Evolutionary conservation across 495 filamentous ascomycete genomes (phyloP), one percentile per base, ranked within the genome.

Genomic region (Podospora australis): DNA sequence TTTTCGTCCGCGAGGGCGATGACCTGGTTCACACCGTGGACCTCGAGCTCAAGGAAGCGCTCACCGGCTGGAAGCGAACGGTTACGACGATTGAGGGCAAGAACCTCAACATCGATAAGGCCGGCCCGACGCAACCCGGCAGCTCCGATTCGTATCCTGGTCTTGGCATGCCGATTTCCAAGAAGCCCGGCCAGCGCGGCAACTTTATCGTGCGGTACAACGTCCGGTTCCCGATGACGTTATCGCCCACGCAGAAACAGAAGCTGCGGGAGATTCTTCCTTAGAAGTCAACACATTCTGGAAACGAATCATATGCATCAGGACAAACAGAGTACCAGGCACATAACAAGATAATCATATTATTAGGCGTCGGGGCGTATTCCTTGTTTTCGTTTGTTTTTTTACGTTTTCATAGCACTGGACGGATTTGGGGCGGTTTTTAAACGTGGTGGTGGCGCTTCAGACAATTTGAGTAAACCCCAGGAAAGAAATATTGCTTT

Each of bases 31-130:
- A 81, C 45, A 83, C 76, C 1, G 72, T 97, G 56, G 82, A 90
- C 2, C 68, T 98, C 10, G 81, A 81, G 29, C 78, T 98, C n/a
- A 96, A 96, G 62, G 92, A 97, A 70, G 88, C 92, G n/a, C 71
- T 98, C 19, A 95, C 90, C 0, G 92, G 92, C 46, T 98, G 92
- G 92, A 79, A 81, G 52, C 82, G 86, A 26, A 91, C 87, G 29
- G 77, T 98, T 14, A 80, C 79, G n/a, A 98, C 94, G 8, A 96
- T 98, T 49, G 92, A 97, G 58, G 86, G 85, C 51, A 91, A 89
- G 61, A 82, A 86, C 48, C 67, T 97, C 49, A 76, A 70, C 24
- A 78, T 97, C 47, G 73, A 80, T 3, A 86, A 86, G 57, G 70
- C 78, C 9, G 91, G 91, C 0, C 91, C 90, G 0, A 97, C 91